These are phyloP conservation scores for Aspergillus cavernicola DNA, from an alignment of 495 filamentous ascomycete species.

Conservation along the genomic window DNA sequence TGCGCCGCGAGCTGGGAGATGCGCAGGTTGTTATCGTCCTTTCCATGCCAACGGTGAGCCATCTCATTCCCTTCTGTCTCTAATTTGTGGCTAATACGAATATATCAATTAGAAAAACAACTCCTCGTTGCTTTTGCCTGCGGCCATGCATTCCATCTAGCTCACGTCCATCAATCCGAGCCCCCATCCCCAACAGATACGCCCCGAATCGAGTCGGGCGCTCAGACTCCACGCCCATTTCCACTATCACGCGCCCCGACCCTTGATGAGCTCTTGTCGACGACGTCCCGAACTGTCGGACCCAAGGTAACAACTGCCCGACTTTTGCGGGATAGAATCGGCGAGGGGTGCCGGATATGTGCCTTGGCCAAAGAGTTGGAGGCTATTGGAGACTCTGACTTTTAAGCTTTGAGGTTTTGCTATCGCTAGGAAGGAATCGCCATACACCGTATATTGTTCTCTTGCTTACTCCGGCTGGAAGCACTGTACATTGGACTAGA, in stretches of 20 bases:
- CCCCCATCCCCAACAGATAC: constrained; percentile 21
- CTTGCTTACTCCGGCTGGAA: too few relatives aligned
- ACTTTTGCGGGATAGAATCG: constrained; percentile 66
- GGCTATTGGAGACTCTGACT: constrained; percentile 27
- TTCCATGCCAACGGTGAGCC: constrained; percentile 51
- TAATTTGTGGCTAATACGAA: not conserved
- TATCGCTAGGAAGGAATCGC: not conserved
- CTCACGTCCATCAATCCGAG: constrained; percentile 59
- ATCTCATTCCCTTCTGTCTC: not conserved
- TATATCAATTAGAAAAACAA: constrained; percentile 53
- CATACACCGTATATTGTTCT: too few relatives aligned
- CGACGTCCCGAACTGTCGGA: constrained; percentile 60
- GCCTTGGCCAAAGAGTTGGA: constrained; percentile 40
- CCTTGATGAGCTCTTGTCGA: constrained; percentile 17
- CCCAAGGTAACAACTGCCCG: constrained; percentile 88
- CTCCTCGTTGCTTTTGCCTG: constrained; percentile 89
- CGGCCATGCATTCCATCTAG: constrained; percentile 85
- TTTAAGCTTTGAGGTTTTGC: not conserved
- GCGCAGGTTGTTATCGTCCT: constrained; percentile 59
- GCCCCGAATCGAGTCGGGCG: constrained; percentile 20
- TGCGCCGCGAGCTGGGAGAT: constrained; percentile 28
- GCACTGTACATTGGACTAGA: not conserved
- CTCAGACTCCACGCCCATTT: constrained; percentile 30
- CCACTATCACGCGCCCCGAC: constrained; percentile 22
- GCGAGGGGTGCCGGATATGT: constrained; percentile 69